Evolutionary conservation across 495 filamentous ascomycete species (phyloP).

Genomic region (Pseudevernia furfuracea): DNA sequence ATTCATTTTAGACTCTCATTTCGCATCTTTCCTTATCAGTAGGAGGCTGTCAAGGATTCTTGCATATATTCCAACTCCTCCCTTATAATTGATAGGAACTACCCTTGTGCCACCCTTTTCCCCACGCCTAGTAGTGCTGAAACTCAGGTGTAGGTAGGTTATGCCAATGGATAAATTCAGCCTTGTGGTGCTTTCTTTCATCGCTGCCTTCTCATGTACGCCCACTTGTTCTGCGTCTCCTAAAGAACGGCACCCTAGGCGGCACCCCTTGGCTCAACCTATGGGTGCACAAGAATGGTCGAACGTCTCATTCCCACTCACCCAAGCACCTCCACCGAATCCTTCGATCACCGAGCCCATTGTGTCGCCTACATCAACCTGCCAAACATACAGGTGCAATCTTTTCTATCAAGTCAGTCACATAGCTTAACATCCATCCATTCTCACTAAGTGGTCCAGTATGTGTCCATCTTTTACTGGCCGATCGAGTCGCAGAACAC

Average conservation of each 20-base stretch:
- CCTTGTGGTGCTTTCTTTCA: background rate
- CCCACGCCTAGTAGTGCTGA: background rate
- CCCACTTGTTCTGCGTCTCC: background rate
- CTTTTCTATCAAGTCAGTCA: slow-evolving; percentile 2
- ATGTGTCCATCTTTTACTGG: slow-evolving; percentile 7
- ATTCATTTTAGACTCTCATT: background rate
- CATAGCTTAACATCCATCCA: background rate
- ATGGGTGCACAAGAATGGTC: background rate
- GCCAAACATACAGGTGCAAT: background rate
- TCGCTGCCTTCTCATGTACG: background rate
- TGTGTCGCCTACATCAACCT: background rate
- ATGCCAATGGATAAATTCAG: background rate
- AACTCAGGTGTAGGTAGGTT: background rate
- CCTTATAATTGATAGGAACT: background rate
- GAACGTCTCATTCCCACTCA: background rate
- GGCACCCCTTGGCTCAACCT: background rate
- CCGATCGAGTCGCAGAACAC: slow-evolving; percentile 2
- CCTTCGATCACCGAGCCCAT: background rate
- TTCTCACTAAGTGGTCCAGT: background rate
- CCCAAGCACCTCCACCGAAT: background rate
- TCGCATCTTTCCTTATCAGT: too few relatives aligned
- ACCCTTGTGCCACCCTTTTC: background rate
- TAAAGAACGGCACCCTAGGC: background rate
- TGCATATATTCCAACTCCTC: slow-evolving; percentile 6
- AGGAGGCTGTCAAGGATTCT: background rate